These are phyloP conservation scores for Podospora pseudopauciseta DNA, from an alignment of 495 filamentous ascomycete genomes.

Conservation along the genomic window DNA sequence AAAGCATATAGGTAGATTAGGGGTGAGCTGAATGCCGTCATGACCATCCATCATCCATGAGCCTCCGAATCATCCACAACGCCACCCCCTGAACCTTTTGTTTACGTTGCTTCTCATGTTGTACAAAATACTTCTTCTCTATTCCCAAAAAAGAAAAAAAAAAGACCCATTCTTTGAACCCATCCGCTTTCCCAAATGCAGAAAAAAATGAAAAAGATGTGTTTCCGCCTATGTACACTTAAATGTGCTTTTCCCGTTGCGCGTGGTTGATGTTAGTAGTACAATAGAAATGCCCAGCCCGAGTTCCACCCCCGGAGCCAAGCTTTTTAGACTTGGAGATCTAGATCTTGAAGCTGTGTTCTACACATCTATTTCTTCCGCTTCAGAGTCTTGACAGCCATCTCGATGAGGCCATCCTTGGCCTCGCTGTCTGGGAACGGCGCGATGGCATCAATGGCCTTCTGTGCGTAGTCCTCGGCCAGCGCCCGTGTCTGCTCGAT, in stretches of 20 bases:
- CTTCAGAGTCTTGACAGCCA: constrained; percentile 88
- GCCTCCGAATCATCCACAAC: neutral
- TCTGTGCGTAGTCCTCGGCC: constrained; percentile 84
- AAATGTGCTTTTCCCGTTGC: neutral
- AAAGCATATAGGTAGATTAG: neutral
- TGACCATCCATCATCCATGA: neutral
- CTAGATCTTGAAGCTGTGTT: neutral
- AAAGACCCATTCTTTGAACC: neutral
- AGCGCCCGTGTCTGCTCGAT: constrained; percentile 85
- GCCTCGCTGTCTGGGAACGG: constrained; percentile 88
- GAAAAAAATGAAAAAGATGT: neutral
- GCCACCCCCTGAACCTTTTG: neutral
- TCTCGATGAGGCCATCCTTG: constrained; percentile 83
- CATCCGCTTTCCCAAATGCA: neutral
- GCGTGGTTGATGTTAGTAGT: neutral
- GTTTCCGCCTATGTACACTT: neutral
- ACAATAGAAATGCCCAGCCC: constrained; percentile 6
- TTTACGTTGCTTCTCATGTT: neutral
- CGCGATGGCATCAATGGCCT: constrained; percentile 77
- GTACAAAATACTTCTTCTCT: neutral
- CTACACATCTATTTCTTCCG: constrained; percentile 62
- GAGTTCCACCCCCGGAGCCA: neutral
- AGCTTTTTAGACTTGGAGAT: constrained; percentile 21
- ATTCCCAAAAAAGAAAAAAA: neutral
- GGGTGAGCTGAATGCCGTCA: neutral